phyloP scores from a whole-genome alignment of 139 green algal species.

The Chlorella sp. region DNA sequence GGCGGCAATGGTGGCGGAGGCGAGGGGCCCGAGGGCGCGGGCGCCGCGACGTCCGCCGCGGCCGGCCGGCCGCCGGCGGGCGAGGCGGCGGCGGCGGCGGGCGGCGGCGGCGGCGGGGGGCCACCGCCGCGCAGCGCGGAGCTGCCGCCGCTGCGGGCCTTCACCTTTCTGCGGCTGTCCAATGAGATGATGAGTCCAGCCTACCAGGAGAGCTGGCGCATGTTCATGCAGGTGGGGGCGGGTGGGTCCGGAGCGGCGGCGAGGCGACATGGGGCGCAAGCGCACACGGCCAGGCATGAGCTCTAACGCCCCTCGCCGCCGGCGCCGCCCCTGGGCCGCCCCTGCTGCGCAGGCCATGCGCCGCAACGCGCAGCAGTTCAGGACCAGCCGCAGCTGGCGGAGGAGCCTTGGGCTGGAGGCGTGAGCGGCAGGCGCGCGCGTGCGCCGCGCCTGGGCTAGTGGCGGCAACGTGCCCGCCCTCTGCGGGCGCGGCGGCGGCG shows the following conservation, averaged over 20 bases:
- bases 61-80: constrained; percentile 7
- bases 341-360: constrained; percentile 22
- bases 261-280: not conserved
- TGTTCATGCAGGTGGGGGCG: constrained; percentile 65
- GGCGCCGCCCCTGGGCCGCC: constrained; percentile 5
- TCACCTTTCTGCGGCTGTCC: constrained; percentile 85
- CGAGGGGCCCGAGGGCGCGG: not conserved
- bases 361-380: constrained; percentile 29
- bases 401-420: constrained; percentile 27
- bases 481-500: too few species aligned
- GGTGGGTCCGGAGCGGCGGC: not conserved
- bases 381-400: constrained; percentile 24
- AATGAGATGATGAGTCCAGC: constrained; percentile 64
- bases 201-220: constrained; percentile 59
- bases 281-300: not conserved
- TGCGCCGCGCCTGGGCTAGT: too few species aligned
- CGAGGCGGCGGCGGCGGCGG: constrained; percentile 6
- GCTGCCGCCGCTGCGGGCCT: constrained; percentile 74
- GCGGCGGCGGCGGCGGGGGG: not conserved
- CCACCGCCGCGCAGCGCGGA: not conserved
- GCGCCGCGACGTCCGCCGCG: not conserved
- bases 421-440: not conserved
- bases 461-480: too few species aligned
- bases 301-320: not conserved
- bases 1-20: too few species aligned